Evolutionary conservation across 306 rosid genomes (phyloP).

Genomic region (Chamaecrista fasciculata): DNA sequence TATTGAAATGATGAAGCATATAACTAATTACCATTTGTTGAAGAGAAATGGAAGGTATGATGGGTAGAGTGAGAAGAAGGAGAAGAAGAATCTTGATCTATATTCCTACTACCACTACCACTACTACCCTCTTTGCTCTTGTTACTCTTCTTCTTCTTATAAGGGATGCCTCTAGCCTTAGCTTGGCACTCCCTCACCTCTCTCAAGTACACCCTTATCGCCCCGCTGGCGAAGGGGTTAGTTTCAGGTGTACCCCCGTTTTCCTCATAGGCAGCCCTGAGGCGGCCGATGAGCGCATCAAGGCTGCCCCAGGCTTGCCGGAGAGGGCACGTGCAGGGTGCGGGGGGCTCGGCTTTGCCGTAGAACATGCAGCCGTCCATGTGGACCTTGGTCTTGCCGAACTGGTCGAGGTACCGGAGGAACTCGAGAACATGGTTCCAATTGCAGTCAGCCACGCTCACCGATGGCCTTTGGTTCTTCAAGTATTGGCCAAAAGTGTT

Average conservation of each 20-base stretch:
- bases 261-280: constrained; percentile 93
- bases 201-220: constrained; percentile 78
- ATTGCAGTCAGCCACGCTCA: constrained; percentile 73
- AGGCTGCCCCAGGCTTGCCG: constrained; percentile 97
- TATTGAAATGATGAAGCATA: too few species aligned
- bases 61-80: constrained; percentile 40
- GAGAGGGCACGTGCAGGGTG: constrained; percentile 89
- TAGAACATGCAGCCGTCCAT: constrained; percentile 83
- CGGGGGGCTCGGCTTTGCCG: constrained; percentile 94
- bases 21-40: constrained; percentile 39
- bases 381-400: constrained; percentile 96
- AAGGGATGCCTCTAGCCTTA: constrained; percentile 93
- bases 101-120: constrained; percentile 30
- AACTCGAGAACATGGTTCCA: constrained; percentile 83
- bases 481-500: constrained; percentile 93
- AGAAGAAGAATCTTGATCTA: constrained; percentile 34
- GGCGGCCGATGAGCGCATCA: constrained; percentile 91
- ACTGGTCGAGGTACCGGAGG: constrained; percentile 83
- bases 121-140: constrained; percentile 42
- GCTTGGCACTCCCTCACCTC: constrained; percentile 93
- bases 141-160: constrained; percentile 93
- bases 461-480: constrained; percentile 85
- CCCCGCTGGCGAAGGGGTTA: constrained; percentile 79
- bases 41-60: constrained; percentile 39
- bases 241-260: constrained; percentile 77